Conservation (phyloP, 768 basidiomycete genomes). For the Pholiota molesta region DNA sequence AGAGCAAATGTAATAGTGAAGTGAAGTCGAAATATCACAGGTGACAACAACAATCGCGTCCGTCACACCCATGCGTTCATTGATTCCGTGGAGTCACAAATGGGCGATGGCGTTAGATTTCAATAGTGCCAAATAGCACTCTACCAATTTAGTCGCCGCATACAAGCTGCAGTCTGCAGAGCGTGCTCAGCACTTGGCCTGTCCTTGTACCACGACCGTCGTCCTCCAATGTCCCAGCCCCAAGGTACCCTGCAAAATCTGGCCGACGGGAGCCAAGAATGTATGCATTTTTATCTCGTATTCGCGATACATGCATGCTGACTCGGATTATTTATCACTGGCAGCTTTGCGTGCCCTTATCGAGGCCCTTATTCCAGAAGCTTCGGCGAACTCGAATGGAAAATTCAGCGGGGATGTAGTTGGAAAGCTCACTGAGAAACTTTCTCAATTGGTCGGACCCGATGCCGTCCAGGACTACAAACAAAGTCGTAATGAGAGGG, state of each 20-base stretch:
- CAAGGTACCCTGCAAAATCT: slow-evolving; percentile 28
- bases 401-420: slow-evolving; percentile 52
- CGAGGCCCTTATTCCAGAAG: slow-evolving; percentile 40
- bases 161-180: no score
- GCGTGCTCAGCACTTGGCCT: not conserved
- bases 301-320: not conserved
- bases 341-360: slow-evolving; percentile 47
- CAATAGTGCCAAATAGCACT: not conserved
- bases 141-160: not conserved
- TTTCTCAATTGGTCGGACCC: slow-evolving; percentile 58
- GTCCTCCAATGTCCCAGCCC: slow-evolving; percentile 16
- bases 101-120: not conserved
- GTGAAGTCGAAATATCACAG: not conserved
- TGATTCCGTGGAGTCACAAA: not conserved
- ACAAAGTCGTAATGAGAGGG: slow-evolving; percentile 51
- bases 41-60: slow-evolving; percentile 19
- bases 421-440: slow-evolving; percentile 57
- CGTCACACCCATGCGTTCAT: slow-evolving; percentile 17
- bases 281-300: slow-evolving; percentile 17
- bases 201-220: not conserved
- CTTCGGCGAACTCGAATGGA: slow-evolving; percentile 20
- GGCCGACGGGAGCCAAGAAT: slow-evolving; percentile 32
- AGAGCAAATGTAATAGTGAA: not conserved
- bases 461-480: slow-evolving; percentile 35
- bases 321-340: slow-evolving; percentile 1